A percentile compares a stretch with the other conserved stretches of the same genome.
Evolutionary conservation across 2,329 filamentous ascomycete genomes (phyloP).

Genomic region (Neofusicoccum kwambonambiense): DNA sequence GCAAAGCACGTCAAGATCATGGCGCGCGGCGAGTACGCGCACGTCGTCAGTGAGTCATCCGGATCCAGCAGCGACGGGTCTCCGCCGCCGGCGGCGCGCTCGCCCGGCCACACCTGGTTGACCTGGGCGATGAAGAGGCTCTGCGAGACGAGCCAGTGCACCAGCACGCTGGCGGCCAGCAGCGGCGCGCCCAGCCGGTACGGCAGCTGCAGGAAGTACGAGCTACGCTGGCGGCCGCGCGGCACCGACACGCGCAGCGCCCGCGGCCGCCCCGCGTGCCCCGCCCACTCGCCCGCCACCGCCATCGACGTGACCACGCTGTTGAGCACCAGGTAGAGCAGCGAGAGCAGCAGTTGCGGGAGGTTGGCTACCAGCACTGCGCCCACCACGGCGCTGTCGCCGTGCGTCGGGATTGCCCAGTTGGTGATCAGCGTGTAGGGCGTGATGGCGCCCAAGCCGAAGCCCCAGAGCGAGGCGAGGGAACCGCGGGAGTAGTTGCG

Average conservation of each 20-base stretch:
- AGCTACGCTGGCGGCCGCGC: conserved; percentile 38
- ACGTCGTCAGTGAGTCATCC: conserved; percentile 5
- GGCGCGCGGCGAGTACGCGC: conserved; percentile 20
- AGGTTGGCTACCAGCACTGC: conserved; percentile 45
- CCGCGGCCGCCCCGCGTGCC: conserved; percentile 31
- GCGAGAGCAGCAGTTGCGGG: conserved; percentile 48
- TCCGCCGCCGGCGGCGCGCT: conserved; percentile 9
- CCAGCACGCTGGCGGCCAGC: conserved; percentile 26
- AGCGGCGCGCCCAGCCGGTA: conserved; percentile 40
- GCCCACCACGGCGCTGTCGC: background rate
- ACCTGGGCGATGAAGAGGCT: conserved; percentile 42
- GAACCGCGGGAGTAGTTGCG: background rate
- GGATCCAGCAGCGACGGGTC: background rate
- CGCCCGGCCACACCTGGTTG: no score
- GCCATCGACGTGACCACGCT: conserved; percentile 48
- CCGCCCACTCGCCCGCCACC: conserved; percentile 47
- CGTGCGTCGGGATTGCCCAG: background rate
- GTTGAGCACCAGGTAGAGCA: conserved; percentile 49
- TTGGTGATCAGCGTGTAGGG: background rate
- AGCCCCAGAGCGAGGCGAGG: background rate
- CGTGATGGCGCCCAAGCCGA: background rate
- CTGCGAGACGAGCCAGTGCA: conserved; percentile 49
- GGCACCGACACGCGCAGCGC: conserved; percentile 38
- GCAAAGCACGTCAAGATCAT: conserved; percentile 19
- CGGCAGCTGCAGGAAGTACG: conserved; percentile 43